Evolutionary conservation across 495 filamentous ascomycete species (phyloP), one percentile per base, ranked within the genome.

Genomic region (Xylaria acuta): DNA sequence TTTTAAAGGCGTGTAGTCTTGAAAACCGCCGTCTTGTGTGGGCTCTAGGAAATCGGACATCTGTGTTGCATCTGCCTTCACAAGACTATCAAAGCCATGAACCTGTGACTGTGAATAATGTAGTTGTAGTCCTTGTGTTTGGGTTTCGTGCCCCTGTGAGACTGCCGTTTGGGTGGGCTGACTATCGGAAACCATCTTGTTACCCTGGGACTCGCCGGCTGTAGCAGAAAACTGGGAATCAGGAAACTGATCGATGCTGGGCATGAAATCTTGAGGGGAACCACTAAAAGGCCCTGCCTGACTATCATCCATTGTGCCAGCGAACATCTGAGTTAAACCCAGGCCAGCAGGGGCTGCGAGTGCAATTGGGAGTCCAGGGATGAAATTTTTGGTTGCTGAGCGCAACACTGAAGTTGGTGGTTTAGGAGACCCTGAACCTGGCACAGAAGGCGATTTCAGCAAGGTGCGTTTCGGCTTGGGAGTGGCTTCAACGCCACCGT

Each of bases 261-360:
- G 84, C 71, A 80, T 80, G 5, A 83, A 81, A 34, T 80, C 77
- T 8, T 76, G 69, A n/a, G 83, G 81, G 2, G 79, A 82, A 18
- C 70, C 70, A 36, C 72, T 66, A 5, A 73, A 72, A 7, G 75
- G 74, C 14, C 77, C 81, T 62, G 67, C 73, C 78, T 86, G 82
- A 70, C 88, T 89, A 41, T 92, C 88, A 62, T 90, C 92, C 88
- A 98, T 91, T 2, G 95, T 98, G 34, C 93, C 94, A n/a, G 92
- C 92, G 79, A 97, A 98, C 65, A 94, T 93, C 78, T 98, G 95
- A 5, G 94, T 97, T 63, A 97, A 85, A 53, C 94, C 93, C 69
- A 97, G 80, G 2, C 87, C 87, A 36, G 84, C 88, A 47, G 90
- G 88, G 34, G 85, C 85, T 71, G 84, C 83, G 22, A 82, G 81